These are phyloP conservation scores for Phyllostachys edulis DNA, from an alignment of 176 grass and related monocot genomes.

Conservation along the genomic window DNA sequence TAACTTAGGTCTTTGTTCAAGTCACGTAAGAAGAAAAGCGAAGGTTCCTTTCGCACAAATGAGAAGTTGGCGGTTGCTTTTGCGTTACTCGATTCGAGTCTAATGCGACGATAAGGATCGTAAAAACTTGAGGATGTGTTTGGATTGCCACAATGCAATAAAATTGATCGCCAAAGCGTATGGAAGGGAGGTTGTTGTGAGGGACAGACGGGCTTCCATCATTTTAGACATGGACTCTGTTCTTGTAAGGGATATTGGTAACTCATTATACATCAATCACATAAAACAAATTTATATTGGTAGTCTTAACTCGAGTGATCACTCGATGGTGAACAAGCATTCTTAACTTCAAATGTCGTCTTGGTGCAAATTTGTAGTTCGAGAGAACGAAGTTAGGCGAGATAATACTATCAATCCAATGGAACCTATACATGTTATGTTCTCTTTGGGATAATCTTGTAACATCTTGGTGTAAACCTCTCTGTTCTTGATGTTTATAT, in stretches of 20 bases:
- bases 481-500: neutral
- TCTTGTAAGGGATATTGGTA: conserved; percentile 86
- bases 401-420: neutral
- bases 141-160: conserved; percentile 77
- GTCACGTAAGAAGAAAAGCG: conserved; percentile 45
- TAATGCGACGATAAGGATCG: conserved; percentile 46
- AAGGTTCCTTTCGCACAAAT: conserved; percentile 71
- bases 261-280: conserved; percentile 11
- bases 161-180: conserved; percentile 64
- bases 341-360: neutral
- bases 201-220: conserved; percentile 79
- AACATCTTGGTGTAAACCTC: conserved; percentile 7
- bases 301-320: neutral
- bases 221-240: conserved; percentile 71
- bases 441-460: neutral
- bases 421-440: neutral
- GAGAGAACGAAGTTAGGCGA: neutral
- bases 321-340: neutral
- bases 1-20: conserved; percentile 61
- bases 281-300: neutral
- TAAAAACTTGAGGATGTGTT: conserved; percentile 87
- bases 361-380: neutral
- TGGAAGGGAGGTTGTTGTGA: conserved; percentile 57
- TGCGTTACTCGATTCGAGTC: conserved; percentile 63
- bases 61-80: conserved; percentile 79